phyloP scores from a whole-genome alignment of 164 flowering plant species.

The Dillenia turbinata region DNA sequence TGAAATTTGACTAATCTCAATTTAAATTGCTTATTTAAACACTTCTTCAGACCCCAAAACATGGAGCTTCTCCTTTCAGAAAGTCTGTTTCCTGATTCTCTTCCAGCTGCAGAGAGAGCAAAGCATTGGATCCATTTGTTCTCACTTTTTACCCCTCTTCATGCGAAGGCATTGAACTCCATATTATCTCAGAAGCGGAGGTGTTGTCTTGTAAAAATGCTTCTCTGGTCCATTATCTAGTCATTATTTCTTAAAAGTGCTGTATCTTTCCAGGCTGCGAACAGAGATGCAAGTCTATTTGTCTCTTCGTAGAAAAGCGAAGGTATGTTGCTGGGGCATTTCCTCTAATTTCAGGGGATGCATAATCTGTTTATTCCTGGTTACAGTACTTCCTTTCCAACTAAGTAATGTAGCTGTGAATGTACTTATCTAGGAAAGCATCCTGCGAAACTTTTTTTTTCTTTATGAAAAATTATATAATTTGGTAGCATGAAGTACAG shows the following conservation, averaged over 20 bases:
- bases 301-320: constrained; percentile 42
- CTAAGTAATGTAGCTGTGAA: too few species aligned
- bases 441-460: too few species aligned
- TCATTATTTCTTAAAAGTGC: constrained; percentile 1
- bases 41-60: constrained; percentile 55
- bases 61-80: constrained; percentile 77
- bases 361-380: neutral
- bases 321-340: constrained; percentile 37
- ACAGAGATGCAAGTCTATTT: constrained; percentile 64
- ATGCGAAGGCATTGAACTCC: constrained; percentile 61
- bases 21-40: constrained; percentile 6
- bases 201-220: constrained; percentile 28
- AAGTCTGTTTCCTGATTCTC: constrained; percentile 66
- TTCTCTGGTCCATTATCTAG: neutral
- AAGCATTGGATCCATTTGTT: constrained; percentile 75
- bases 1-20: neutral
- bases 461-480: too few species aligned
- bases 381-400: too few species aligned
- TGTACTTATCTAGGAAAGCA: too few species aligned
- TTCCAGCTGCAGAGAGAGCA: constrained; percentile 61
- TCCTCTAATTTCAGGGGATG: neutral
- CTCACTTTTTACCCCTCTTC: constrained; percentile 56
- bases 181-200: constrained; percentile 78
- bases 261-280: constrained; percentile 59
- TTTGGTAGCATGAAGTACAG: too few species aligned